A percentile compares a stretch with the other conserved stretches of the same genome.
Evolutionary conservation across 441 rosid genomes (phyloP).

Genomic region (Lepidium campestre): DNA sequence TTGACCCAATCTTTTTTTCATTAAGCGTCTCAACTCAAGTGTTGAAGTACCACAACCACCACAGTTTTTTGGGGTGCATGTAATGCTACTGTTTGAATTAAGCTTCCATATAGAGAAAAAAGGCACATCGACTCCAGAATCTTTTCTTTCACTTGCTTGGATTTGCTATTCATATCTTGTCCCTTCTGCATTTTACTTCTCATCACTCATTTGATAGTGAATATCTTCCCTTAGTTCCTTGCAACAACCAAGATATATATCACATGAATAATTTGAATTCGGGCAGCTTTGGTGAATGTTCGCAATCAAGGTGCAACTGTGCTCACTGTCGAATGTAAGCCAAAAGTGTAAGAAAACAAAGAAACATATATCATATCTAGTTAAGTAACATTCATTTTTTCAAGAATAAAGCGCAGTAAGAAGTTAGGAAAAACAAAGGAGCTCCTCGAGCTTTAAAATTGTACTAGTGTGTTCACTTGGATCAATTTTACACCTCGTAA

Average conservation of each 20-base stretch:
- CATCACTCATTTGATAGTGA: neutral
- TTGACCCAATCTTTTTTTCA: conserved; percentile 46
- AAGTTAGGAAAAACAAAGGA: neutral
- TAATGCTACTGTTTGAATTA: conserved; percentile 46
- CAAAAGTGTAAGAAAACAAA: neutral
- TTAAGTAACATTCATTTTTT: too few species aligned
- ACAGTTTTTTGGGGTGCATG: conserved; percentile 57
- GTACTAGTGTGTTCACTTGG: conserved; percentile 24
- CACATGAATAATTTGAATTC: conserved; percentile 48
- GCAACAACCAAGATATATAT: conserved; percentile 79
- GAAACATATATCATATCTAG: too few species aligned
- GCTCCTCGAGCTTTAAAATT: neutral
- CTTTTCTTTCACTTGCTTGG: neutral
- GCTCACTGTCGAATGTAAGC: conserved; percentile 43
- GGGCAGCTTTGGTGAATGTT: conserved; percentile 74
- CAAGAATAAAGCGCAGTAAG: neutral
- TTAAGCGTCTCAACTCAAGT: conserved; percentile 65
- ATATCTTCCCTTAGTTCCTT: conserved; percentile 56
- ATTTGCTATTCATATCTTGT: neutral
- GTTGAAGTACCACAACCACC: conserved; percentile 68
- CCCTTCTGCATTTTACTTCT: neutral
- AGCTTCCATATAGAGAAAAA: conserved; percentile 44
- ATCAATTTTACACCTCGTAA: conserved; percentile 12
- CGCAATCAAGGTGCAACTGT: conserved; percentile 78
- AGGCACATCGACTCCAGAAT: conserved; percentile 20